Conservation (phyloP, 495 filamentous ascomycete genomes). For the Aspergillus carlsbadensis region DNA sequence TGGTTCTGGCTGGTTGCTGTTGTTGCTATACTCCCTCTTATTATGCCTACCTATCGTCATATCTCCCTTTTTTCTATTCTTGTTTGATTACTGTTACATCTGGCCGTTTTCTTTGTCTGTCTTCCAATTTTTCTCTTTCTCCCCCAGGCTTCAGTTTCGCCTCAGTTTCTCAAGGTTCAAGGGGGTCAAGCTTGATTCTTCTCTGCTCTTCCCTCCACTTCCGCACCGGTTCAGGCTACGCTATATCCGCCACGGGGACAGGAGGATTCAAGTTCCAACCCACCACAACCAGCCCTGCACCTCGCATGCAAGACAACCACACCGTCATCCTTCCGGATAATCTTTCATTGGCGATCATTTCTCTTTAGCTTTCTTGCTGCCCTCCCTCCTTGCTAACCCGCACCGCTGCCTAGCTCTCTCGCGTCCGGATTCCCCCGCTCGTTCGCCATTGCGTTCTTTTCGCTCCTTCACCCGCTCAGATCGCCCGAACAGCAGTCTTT, state of each 20-base stretch:
- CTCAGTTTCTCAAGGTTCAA: background rate
- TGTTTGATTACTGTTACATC: slow-evolving; percentile 10
- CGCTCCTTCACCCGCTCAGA: slow-evolving; percentile 37
- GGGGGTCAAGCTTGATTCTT: slow-evolving; percentile 2
- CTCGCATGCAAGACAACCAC: slow-evolving; percentile 18
- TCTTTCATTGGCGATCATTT: slow-evolving; percentile 17
- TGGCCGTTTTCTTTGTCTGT: slow-evolving; percentile 2
- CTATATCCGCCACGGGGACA: slow-evolving; percentile 13
- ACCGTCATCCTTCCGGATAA: slow-evolving; percentile 3
- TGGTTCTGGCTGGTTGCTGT: too few species aligned
- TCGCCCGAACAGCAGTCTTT: slow-evolving; percentile 31
- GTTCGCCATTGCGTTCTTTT: slow-evolving; percentile 29
- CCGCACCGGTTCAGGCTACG: background rate
- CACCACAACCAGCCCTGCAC: background rate
- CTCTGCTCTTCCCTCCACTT: slow-evolving; percentile 1
- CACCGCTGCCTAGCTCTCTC: slow-evolving; percentile 28
- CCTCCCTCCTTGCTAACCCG: slow-evolving; percentile 19
- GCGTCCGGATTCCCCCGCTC: slow-evolving; percentile 34
- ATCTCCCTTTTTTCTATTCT: slow-evolving; percentile 10
- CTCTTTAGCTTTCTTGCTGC: slow-evolving; percentile 7
- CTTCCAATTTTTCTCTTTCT: background rate
- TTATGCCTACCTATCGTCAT: slow-evolving; percentile 14
- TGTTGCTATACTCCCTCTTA: slow-evolving; percentile 5
- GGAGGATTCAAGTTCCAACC: slow-evolving; percentile 4
- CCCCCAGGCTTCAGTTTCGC: background rate